Evolutionary conservation across 2,329 filamentous ascomycete species (phyloP), one percentile per base, ranked within the genome.

Genomic region (Colletotrichum magnum): DNA sequence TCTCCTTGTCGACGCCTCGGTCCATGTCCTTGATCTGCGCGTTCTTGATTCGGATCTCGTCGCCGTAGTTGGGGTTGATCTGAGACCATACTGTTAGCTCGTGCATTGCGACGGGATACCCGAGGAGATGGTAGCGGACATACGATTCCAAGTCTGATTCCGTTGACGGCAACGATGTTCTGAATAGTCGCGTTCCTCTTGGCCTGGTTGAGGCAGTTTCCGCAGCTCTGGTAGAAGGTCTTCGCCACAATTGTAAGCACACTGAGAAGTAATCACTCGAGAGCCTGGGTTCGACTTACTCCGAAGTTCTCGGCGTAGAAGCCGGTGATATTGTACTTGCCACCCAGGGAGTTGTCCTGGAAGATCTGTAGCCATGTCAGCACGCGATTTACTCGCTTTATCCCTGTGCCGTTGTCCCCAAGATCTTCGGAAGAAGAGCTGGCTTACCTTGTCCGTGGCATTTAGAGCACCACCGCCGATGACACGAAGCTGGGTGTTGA

Each of bases 251-350:
- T 16, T 21, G 39, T 50, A 18, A 41, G 43, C 16, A n/a, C 16
- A 9, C 6, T 5, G 2, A 36, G 2, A 3, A 10, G 32, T 36
- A 15, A 10, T 6, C 13, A 13, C 1, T 6, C 13, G 16, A 4
- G 6, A 21, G 15, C 2, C 24, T 2, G 6, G 5, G 1, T 3
- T 21, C 15, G 51, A 61, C 52, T 1, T 13, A 62, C 64, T 36
- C 75, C 75, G 10, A 77, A 77, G 2, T 68, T 66, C 43, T 77
- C 70, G 1, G 75, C 75, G 52, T 76, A 77, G 26, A 77, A 78
- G 59, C 74, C 75, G 0, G 75, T 77, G 57, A 77, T 77, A 56
- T 77, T 77, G 57, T 77, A 77, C 70, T 77, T 77, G 43, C 75
- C 75, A 2, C 75, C 75, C 0, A 77, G 73, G 0, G 75, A 77